Base-by-base conservation (phyloP, 2,329 filamentous ascomycete genomes). In the Microdochium nivale region DNA sequence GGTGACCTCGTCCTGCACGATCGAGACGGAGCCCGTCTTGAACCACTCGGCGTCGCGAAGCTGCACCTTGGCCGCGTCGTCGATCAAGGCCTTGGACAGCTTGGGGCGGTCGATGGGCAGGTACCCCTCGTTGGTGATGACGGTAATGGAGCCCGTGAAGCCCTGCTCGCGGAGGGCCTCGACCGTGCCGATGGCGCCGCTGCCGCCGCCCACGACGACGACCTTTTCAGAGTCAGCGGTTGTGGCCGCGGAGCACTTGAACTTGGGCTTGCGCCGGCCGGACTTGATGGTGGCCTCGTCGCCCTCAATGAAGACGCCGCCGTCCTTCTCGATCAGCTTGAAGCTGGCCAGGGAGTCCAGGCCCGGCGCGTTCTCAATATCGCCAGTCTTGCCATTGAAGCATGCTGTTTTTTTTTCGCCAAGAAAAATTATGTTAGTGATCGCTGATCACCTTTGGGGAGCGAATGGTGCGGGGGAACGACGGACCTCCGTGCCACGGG, bases 331-430 rank as follows among this genome's bases (percentile, higher is more conserved):
- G 30, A 82, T 73, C 30, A 96, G 75, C 50, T 89, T 83, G 72
- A 95, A 99, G 49, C 86, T 85, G 47, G 87, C 80, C 25, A 99
- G 74, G n/a, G 88, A 79, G 62, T 97, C 90, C 25, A 95, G 80
- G 2, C 89, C 94, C 0, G 94, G 94, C 1, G 92, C 91, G 64
- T 97, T 90, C 71, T 99, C 94, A 53, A 97, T 88, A 61, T 99
- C 94, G 50, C 94, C 94, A 5, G 87, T 95, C 52, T 80, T 79
- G 56, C 89, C 83, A 56, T 90, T 94, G 73, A 96, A 99, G 75
- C 94, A 99, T 52, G 94, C 94, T 91, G 56, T 50, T 43, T 8
- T 3, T 10, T 40, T 44, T 44, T 23, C n/a, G n/a, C 5, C 21
- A 43, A 5, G 19, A 27, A 30, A 5, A 35, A 8, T 27, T 16